A percentile compares a stretch with the other conserved stretches of the same genome.
Conservation (phyloP, 257 asterid genomes). For the Nyctanthes arbortristis region DNA sequence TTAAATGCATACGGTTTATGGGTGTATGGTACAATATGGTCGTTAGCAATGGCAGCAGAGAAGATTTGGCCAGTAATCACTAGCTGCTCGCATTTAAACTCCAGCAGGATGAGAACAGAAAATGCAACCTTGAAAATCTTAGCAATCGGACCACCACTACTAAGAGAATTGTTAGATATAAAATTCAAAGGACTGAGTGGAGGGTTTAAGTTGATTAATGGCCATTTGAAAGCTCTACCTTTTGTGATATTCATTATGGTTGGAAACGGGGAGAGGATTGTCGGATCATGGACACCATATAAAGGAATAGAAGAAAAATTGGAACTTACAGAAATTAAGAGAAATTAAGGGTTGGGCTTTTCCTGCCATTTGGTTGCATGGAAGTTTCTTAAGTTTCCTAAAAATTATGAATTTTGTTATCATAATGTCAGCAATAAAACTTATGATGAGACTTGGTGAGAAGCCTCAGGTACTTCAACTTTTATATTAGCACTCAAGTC, state of each 20-base stretch:
- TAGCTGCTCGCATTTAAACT: neutral
- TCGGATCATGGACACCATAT: slow-evolving; percentile 57
- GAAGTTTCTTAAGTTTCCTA: slow-evolving; percentile 2
- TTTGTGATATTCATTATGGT: slow-evolving; percentile 47
- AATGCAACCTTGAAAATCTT: slow-evolving; percentile 11
- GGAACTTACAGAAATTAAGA: slow-evolving; percentile 21
- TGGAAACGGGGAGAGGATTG: slow-evolving; percentile 39
- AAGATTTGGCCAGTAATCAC: slow-evolving; percentile 12
- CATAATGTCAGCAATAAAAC: neutral
- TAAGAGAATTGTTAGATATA: slow-evolving; percentile 20
- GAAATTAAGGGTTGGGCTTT: slow-evolving; percentile 48
- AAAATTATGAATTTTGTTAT: slow-evolving; percentile 10
- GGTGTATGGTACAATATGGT: slow-evolving; percentile 34
- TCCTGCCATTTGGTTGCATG: slow-evolving; percentile 28
- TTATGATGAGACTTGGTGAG: slow-evolving; percentile 11
- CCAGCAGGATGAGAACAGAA: slow-evolving; percentile 1
- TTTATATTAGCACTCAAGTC: neutral
- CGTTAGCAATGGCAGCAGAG: slow-evolving; percentile 34
- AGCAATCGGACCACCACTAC: slow-evolving; percentile 20
- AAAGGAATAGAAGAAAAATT: slow-evolving; percentile 45
- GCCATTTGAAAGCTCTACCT: slow-evolving; percentile 44
- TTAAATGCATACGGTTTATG: slow-evolving; percentile 28
- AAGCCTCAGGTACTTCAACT: neutral
- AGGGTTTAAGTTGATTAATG: slow-evolving; percentile 30
- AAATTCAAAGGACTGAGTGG: slow-evolving; percentile 52